Evolutionary conservation across 805 yeast species (phyloP).

Genomic region (Jamesozyma hellenica): DNA sequence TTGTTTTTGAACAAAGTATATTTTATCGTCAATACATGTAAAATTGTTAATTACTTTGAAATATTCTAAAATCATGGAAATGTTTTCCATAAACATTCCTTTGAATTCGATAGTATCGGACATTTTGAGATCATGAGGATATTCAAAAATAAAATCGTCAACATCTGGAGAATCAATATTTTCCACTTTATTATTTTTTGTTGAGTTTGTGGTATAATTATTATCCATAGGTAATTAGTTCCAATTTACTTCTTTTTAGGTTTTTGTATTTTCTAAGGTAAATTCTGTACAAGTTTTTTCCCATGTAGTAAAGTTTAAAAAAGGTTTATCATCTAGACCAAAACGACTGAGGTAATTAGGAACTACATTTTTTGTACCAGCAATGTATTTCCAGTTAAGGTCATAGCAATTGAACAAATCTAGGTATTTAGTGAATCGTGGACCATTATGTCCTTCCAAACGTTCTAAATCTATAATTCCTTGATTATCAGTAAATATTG

Average conservation of each 20-base stretch:
- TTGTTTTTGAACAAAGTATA: not conserved
- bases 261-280: no score
- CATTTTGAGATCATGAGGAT: not conserved
- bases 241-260: no score
- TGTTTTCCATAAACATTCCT: not conserved
- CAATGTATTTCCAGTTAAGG: slow-evolving; percentile 1
- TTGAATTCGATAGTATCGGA: not conserved
- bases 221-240: no score
- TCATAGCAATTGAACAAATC: not conserved
- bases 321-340: slow-evolving; percentile 1
- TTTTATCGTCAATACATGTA: not conserved
- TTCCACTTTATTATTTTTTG: no score
- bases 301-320: no score
- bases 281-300: no score
- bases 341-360: not conserved
- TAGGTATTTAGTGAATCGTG: not conserved
- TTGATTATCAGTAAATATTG: slow-evolving; percentile 1
- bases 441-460: not conserved
- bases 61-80: not conserved
- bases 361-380: slow-evolving; percentile 1
- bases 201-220: no score
- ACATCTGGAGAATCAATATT: no score
- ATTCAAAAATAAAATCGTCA: no score
- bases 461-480: not conserved
- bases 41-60: not conserved